These are phyloP conservation scores for Spinellus fusiger DNA, from an alignment of 192 early-diverging fungal species.

Conservation along the genomic window DNA sequence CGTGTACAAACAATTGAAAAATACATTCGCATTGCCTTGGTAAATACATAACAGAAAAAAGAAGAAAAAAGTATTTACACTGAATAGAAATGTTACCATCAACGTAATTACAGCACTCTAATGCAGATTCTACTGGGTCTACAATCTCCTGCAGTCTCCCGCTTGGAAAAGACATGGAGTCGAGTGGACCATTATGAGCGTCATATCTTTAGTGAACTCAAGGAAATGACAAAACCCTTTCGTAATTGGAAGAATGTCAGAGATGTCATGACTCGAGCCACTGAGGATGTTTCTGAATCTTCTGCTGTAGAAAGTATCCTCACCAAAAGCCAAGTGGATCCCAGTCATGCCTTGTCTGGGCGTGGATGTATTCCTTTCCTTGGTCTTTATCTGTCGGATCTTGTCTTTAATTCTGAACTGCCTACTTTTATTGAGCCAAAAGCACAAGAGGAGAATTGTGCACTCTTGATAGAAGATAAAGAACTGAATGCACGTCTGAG, in stretches of 20 bases:
- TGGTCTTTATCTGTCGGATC: slow-evolving; percentile 51
- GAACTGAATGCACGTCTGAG: background rate
- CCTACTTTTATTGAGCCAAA: slow-evolving; percentile 43
- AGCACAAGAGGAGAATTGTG: background rate
- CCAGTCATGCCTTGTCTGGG: slow-evolving; percentile 7
- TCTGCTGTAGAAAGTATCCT: slow-evolving; percentile 26
- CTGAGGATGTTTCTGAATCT: slow-evolving; percentile 38
- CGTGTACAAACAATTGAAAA: slow-evolving; percentile 54
- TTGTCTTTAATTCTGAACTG: slow-evolving; percentile 52
- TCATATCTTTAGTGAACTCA: slow-evolving; percentile 44
- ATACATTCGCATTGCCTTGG: slow-evolving; percentile 56
- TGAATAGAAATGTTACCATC: slow-evolving; percentile 49
- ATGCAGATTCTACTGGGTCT: slow-evolving; percentile 54
- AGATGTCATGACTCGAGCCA: slow-evolving; percentile 48
- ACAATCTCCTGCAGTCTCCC: slow-evolving; percentile 46
- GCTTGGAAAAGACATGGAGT: slow-evolving; percentile 50
- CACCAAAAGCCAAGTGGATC: slow-evolving; percentile 13
- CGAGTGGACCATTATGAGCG: slow-evolving; percentile 37
- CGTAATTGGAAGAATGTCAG: slow-evolving; percentile 54
- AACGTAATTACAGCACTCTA: slow-evolving; percentile 54
- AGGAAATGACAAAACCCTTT: slow-evolving; percentile 43
- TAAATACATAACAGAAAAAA: too few relatives aligned
- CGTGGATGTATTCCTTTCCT: slow-evolving; percentile 57
- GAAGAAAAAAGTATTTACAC: too few relatives aligned
- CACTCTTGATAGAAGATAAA: background rate